Evolutionary conservation across 2,329 filamentous ascomycete species (phyloP).

Genomic region (Bipolaris cookei): DNA sequence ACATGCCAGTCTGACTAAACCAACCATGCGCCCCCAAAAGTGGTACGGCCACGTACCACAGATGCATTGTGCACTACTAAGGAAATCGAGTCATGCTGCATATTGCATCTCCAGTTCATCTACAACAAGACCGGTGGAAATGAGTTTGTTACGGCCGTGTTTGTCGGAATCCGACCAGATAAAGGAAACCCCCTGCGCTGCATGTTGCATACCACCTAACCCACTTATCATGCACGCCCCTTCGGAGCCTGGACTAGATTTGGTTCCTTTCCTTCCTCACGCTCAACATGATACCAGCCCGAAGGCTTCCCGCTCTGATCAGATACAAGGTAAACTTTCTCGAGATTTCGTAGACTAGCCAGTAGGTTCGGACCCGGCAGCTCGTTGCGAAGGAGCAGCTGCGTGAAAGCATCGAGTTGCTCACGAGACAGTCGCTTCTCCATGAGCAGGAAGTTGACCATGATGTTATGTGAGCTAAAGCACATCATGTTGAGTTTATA

Average conservation of each 20-base stretch:
- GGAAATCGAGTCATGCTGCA: neutral
- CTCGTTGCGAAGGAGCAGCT: conserved; percentile 24
- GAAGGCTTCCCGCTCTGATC: conserved; percentile 5
- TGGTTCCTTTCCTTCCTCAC: conserved; percentile 23
- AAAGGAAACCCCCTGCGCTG: neutral
- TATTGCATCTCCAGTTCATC: neutral
- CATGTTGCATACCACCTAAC: neutral
- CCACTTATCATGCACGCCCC: neutral
- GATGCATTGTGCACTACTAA: neutral
- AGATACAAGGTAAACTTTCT: conserved; percentile 25
- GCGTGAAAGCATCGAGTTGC: conserved; percentile 31
- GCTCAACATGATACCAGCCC: conserved; percentile 28
- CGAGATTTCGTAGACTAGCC: conserved; percentile 26
- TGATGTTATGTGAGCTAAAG: conserved; percentile 29
- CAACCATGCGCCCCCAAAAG: neutral
- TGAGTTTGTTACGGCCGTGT: neutral
- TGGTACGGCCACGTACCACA: neutral
- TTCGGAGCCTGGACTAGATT: conserved; percentile 14
- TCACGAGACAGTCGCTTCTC: conserved; percentile 28
- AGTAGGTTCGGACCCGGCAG: conserved; percentile 28
- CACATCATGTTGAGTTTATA: conserved; percentile 33
- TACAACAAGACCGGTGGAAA: neutral
- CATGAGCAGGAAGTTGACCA: conserved; percentile 39
- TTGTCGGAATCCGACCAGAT: neutral
- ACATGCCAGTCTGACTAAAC: conserved; percentile 10